Conservation (phyloP, 2,329 filamentous ascomycete species). For the Colletotrichum sp. region DNA sequence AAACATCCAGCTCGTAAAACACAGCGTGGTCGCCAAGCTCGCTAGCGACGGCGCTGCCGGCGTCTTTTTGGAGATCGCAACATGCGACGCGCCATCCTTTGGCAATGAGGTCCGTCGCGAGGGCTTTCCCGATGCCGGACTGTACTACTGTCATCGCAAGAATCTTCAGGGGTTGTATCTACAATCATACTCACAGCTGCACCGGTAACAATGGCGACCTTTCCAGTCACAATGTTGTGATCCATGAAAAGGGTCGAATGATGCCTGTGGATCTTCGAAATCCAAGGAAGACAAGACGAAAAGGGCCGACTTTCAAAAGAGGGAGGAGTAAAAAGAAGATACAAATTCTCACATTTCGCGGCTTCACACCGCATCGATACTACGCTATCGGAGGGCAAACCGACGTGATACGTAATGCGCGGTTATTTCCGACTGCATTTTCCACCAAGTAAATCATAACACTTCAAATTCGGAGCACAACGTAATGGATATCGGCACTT, state of each 20-base stretch:
- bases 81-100: background rate
- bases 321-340: background rate
- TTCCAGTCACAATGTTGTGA: background rate
- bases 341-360: background rate
- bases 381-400: background rate
- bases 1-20: background rate
- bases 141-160: accelerated
- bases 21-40: background rate
- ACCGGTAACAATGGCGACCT: background rate
- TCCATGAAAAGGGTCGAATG: background rate
- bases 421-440: background rate
- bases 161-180: accelerated
- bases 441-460: background rate
- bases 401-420: background rate
- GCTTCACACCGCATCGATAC: background rate
- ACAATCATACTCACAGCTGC: background rate
- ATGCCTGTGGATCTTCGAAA: background rate
- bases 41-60: background rate
- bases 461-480: background rate
- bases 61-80: background rate
- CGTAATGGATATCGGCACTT: background rate
- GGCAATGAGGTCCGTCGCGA: background rate
- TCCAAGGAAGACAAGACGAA: background rate
- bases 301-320: background rate
- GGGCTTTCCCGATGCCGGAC: background rate